Conservation (phyloP, 2,329 filamentous ascomycete species). For the Ascochyta clinopodiicola region DNA sequence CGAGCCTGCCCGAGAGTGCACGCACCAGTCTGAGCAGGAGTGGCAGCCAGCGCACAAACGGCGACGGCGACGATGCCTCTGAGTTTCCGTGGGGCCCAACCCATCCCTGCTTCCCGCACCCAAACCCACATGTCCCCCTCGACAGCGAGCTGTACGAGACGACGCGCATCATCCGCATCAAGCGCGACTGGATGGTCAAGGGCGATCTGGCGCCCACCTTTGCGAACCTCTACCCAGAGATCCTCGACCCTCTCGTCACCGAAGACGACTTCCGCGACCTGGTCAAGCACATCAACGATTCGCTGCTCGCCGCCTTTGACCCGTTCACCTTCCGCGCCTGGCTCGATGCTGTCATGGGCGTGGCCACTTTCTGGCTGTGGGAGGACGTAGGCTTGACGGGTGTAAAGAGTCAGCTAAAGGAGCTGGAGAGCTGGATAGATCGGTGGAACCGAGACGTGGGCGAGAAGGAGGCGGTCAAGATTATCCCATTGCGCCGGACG, state of each 20-base stretch:
- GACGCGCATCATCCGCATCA: slow-evolving; percentile 90
- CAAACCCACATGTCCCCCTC: slow-evolving; percentile 87
- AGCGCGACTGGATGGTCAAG: slow-evolving; percentile 86
- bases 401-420: slow-evolving; percentile 73
- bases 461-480: slow-evolving; percentile 68
- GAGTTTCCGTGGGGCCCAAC: slow-evolving; percentile 89
- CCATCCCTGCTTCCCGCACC: slow-evolving; percentile 92
- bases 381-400: slow-evolving; percentile 83
- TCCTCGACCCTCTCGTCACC: slow-evolving; percentile 82
- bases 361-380: slow-evolving; percentile 92
- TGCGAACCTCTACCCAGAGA: slow-evolving; percentile 94
- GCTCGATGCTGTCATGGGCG: slow-evolving; percentile 77
- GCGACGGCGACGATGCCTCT: slow-evolving; percentile 48
- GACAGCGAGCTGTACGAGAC: slow-evolving; percentile 74
- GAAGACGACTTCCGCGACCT: slow-evolving; percentile 87
- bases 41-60: slow-evolving; percentile 56
- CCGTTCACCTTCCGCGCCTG: slow-evolving; percentile 80
- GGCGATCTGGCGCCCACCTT: slow-evolving; percentile 93
- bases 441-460: slow-evolving; percentile 78
- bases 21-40: slow-evolving; percentile 38
- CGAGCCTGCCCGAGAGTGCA: slow-evolving; percentile 38
- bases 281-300: slow-evolving; percentile 80
- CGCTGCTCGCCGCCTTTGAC: slow-evolving; percentile 78
- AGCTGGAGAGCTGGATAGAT: slow-evolving; percentile 81
- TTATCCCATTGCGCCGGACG: slow-evolving; percentile 80